phyloP scores from a whole-genome alignment of 1,284 basidiomycete species.

The Coniferiporia sulphurascens region DNA sequence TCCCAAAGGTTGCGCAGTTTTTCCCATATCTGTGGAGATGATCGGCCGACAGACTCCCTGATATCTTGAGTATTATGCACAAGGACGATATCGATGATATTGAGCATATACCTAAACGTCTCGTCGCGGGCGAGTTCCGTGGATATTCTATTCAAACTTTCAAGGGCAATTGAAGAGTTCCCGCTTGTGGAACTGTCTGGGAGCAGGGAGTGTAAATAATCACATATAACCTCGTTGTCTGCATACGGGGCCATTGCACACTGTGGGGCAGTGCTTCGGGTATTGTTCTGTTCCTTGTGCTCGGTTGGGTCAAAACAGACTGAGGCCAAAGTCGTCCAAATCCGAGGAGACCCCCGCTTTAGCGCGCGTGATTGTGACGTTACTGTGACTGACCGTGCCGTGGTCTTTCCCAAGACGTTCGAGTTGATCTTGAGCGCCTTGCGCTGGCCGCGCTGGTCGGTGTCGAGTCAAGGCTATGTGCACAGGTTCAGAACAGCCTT shows the following conservation, averaged over 20 bases:
- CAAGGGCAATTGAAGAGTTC: neutral
- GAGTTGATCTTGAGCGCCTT: neutral
- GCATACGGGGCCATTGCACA: neutral
- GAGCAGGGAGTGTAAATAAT: neutral
- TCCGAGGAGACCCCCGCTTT: neutral
- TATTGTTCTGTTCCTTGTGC: neutral
- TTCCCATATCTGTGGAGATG: constrained; percentile 11
- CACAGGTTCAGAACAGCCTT: constrained; percentile 12
- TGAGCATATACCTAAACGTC: neutral
- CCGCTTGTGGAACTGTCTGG: neutral
- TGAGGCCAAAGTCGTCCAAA: neutral
- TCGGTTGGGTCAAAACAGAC: neutral
- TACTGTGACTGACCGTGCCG: neutral
- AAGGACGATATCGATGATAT: neutral
- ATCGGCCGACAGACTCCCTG: constrained; percentile 10
- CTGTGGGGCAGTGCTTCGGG: no score
- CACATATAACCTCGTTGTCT: neutral
- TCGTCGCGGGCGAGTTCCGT: constrained; percentile 2
- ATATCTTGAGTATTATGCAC: neutral
- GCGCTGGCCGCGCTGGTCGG: constrained; percentile 5
- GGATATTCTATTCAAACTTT: constrained; percentile 6
- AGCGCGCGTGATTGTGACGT: neutral
- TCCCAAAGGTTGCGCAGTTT: constrained; percentile 8
- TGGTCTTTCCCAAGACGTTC: neutral
- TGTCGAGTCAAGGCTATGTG: constrained; percentile 8